These are phyloP conservation scores for Saturnispora galanensis DNA, from an alignment of 805 yeast genomes.

Conservation along the genomic window DNA sequence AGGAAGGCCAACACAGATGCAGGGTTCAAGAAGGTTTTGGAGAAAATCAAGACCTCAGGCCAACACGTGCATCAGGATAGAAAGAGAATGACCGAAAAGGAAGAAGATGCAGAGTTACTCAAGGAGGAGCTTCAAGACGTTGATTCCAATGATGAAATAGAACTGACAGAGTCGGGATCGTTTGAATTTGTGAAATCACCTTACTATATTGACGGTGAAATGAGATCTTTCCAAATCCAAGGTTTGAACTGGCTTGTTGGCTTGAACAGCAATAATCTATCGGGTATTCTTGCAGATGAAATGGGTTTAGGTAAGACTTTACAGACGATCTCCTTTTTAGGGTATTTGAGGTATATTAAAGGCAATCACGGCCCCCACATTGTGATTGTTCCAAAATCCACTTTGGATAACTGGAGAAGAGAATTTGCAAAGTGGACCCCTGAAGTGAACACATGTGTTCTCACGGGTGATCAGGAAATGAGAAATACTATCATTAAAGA, in stretches of 20 bases:
- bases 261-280: slow-evolving; percentile 74
- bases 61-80: slow-evolving; percentile 28
- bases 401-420: slow-evolving; percentile 92
- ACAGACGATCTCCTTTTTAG: slow-evolving; percentile 88
- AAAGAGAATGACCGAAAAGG: slow-evolving; percentile 64
- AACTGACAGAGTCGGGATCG: slow-evolving; percentile 17
- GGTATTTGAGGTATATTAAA: slow-evolving; percentile 71
- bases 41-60: slow-evolving; percentile 23
- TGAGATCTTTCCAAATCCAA: slow-evolving; percentile 88
- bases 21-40: slow-evolving; percentile 42
- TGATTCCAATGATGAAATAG: slow-evolving; percentile 10
- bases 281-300: slow-evolving; percentile 95
- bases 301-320: slow-evolving; percentile 97
- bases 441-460: slow-evolving; percentile 72
- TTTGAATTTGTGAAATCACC: slow-evolving; percentile 55
- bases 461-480: slow-evolving; percentile 86
- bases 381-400: slow-evolving; percentile 89
- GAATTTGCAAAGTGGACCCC: slow-evolving; percentile 96
- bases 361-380: slow-evolving; percentile 83
- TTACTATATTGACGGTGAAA: slow-evolving; percentile 58
- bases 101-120: slow-evolving; percentile 68
- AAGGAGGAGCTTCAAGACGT: slow-evolving; percentile 36
- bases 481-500: slow-evolving; percentile 53
- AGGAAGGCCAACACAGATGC: slow-evolving; percentile 56
- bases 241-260: slow-evolving; percentile 94